Conservation (phyloP, 2,329 filamentous ascomycete genomes). For the Fusarium chaquense region DNA sequence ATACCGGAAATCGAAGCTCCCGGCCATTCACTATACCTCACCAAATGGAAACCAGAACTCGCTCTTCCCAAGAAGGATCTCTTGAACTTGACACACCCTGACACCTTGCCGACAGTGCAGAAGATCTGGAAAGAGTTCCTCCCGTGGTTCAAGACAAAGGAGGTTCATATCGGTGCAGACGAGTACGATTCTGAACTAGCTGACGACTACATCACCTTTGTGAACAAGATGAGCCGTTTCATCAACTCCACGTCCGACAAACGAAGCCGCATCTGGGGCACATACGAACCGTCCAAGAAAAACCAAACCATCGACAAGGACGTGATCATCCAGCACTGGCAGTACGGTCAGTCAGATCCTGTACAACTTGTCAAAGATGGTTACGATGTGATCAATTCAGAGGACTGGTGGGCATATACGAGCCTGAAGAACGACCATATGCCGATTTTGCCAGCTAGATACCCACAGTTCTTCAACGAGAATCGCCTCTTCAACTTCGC, state of each 20-base stretch:
- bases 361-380: constrained; percentile 11
- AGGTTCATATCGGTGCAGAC: constrained; percentile 23
- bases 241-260: constrained; percentile 18
- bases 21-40: constrained; percentile 18
- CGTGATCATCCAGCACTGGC: constrained; percentile 28
- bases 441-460: constrained; percentile 23
- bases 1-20: constrained; percentile 20
- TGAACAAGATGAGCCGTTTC: constrained; percentile 26
- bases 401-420: constrained; percentile 34
- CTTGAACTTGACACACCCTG: constrained; percentile 1
- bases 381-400: constrained; percentile 22
- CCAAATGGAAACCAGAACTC: constrained; percentile 27
- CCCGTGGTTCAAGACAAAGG: constrained; percentile 17
- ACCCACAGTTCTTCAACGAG: constrained; percentile 28
- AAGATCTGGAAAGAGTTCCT: constrained; percentile 23
- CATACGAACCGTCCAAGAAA: constrained; percentile 12
- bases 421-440: constrained; percentile 30
- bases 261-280: constrained; percentile 26
- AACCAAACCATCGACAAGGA: constrained; percentile 14
- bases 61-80: constrained; percentile 16
- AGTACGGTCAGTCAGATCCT: constrained; percentile 27
- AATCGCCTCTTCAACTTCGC: constrained; percentile 14
- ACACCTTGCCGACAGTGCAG: constrained; percentile 12
- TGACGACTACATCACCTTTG: constrained; percentile 26
- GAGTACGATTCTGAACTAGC: constrained; percentile 26